phyloP scores from a whole-genome alignment of 768 basidiomycete species.

The Dioszegia aurantiaca region DNA sequence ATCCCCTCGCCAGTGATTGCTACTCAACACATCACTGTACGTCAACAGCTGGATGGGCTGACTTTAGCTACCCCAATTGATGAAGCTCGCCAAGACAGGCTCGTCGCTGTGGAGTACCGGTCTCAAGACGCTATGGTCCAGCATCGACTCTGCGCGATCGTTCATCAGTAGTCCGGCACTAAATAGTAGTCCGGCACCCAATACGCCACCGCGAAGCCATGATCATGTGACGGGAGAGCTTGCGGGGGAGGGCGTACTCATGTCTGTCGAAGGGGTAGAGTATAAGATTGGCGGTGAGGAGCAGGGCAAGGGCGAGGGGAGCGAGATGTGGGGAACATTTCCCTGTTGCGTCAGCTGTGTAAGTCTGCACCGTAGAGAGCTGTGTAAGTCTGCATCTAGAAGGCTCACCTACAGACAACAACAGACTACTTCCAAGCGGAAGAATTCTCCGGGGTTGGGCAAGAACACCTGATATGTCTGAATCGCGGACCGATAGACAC shows the following conservation, averaged over 20 bases:
- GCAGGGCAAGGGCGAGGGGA: not conserved
- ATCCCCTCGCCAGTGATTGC: slow-evolving; percentile 32
- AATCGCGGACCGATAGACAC: slow-evolving; percentile 41
- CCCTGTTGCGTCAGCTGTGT: slow-evolving; percentile 38
- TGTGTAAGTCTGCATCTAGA: slow-evolving; percentile 26
- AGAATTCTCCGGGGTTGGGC: slow-evolving; percentile 36
- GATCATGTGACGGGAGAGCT: not conserved
- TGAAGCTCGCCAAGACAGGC: slow-evolving; percentile 28
- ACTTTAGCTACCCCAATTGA: slow-evolving; percentile 28
- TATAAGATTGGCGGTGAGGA: slow-evolving; percentile 14
- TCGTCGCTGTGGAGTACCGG: slow-evolving; percentile 20
- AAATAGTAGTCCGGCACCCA: too few species aligned
- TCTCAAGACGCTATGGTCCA: slow-evolving; percentile 9
- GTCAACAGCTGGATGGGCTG: not conserved
- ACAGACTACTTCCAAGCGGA: slow-evolving; percentile 35
- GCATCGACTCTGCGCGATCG: slow-evolving; percentile 13
- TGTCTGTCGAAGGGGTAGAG: not conserved
- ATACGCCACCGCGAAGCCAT: too few species aligned
- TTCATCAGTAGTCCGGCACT: slow-evolving; percentile 2
- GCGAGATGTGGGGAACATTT: slow-evolving; percentile 28
- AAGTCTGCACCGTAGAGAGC: slow-evolving; percentile 18
- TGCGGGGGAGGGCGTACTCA: not conserved
- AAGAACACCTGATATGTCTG: slow-evolving; percentile 47
- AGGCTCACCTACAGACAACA: slow-evolving; percentile 16
- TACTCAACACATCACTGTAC: slow-evolving; percentile 40